phyloP scores from a whole-genome alignment of 768 basidiomycete species.

The Goffeauzyma gilvescens region DNA sequence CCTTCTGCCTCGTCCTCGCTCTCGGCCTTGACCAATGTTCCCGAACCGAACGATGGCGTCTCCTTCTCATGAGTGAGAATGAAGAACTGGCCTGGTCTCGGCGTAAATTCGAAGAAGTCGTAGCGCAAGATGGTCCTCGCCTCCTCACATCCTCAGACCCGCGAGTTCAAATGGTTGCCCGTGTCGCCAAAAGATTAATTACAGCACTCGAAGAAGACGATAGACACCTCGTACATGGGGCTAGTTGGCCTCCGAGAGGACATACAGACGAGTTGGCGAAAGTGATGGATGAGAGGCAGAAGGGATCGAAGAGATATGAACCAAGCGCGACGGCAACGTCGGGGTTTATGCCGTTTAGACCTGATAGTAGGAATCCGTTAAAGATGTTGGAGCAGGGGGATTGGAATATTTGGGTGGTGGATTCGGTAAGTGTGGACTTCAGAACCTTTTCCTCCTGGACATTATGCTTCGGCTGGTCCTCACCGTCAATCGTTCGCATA shows the following conservation, averaged over 20 bases:
- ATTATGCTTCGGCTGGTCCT: no score
- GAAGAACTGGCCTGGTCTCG: slow-evolving; percentile 37
- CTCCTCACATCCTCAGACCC: slow-evolving; percentile 32
- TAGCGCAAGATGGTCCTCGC: slow-evolving; percentile 30
- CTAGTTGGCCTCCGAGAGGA: slow-evolving; percentile 24
- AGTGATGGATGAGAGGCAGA: slow-evolving; percentile 25
- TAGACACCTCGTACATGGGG: slow-evolving; percentile 24
- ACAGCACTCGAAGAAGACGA: slow-evolving; percentile 32
- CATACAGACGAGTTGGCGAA: slow-evolving; percentile 15
- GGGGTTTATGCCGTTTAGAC: slow-evolving; percentile 32
- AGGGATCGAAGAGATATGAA: slow-evolving; percentile 7
- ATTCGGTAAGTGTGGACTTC: slow-evolving; percentile 29
- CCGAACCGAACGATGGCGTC: slow-evolving; percentile 34
- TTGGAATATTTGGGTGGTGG: slow-evolving; percentile 36
- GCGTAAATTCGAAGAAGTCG: slow-evolving; percentile 32
- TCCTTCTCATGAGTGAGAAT: slow-evolving; percentile 35
- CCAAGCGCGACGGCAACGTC: slow-evolving; percentile 23
- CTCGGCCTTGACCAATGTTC: slow-evolving; percentile 35
- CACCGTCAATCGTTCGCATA: no score
- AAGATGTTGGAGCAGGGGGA: slow-evolving; percentile 31
- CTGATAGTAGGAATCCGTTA: slow-evolving; percentile 33
- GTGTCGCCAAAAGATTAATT: slow-evolving; percentile 32
- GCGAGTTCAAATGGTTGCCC: slow-evolving; percentile 27
- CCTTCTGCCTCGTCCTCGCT: slow-evolving; percentile 34
- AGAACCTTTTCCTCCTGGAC: no score